phyloP scores from a whole-genome alignment of 1,139 yeast species.

The Candida mesenterica region DNA sequence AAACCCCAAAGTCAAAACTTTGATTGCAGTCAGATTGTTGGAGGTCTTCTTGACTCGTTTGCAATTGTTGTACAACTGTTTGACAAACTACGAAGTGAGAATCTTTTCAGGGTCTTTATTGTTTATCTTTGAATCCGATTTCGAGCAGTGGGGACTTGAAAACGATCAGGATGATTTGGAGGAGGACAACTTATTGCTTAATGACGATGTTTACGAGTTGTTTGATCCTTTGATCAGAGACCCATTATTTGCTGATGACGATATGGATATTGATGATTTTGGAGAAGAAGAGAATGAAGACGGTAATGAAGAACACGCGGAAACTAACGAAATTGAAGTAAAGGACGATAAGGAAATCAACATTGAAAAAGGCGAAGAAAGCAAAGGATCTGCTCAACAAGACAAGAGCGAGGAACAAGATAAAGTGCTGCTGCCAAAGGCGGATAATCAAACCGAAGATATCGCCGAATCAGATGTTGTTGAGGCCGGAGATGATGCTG shows the following conservation, averaged over 20 bases:
- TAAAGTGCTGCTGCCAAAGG: too few relatives aligned
- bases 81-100: slow-evolving; percentile 61
- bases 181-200: slow-evolving; percentile 13
- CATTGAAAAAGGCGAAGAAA: slow-evolving; percentile 22
- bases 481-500: slow-evolving; percentile 16
- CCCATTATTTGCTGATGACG: slow-evolving; percentile 20
- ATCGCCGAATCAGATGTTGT: slow-evolving; percentile 21
- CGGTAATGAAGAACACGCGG: slow-evolving; percentile 21
- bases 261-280: slow-evolving; percentile 32
- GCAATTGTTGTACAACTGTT: slow-evolving; percentile 61
- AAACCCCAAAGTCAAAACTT: slow-evolving; percentile 17
- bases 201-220: slow-evolving; percentile 27
- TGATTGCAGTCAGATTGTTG: slow-evolving; percentile 28
- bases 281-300: slow-evolving; percentile 20
- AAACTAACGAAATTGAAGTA: slow-evolving; percentile 30
- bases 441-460: slow-evolving; percentile 27
- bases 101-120: slow-evolving; percentile 74
- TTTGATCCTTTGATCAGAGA: slow-evolving; percentile 40
- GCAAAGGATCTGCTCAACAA: slow-evolving; percentile 25
- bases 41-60: slow-evolving; percentile 54
- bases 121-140: slow-evolving; percentile 71
- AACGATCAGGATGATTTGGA: slow-evolving; percentile 14
- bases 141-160: slow-evolving; percentile 39
- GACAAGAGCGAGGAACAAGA: slow-evolving; percentile 31
- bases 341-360: slow-evolving; percentile 18